Percentiles rank a stretch among this genome's conserved stretches.
phyloP scores from a whole-genome alignment of 495 filamentous ascomycete genomes.

The Talaromyces liani region DNA sequence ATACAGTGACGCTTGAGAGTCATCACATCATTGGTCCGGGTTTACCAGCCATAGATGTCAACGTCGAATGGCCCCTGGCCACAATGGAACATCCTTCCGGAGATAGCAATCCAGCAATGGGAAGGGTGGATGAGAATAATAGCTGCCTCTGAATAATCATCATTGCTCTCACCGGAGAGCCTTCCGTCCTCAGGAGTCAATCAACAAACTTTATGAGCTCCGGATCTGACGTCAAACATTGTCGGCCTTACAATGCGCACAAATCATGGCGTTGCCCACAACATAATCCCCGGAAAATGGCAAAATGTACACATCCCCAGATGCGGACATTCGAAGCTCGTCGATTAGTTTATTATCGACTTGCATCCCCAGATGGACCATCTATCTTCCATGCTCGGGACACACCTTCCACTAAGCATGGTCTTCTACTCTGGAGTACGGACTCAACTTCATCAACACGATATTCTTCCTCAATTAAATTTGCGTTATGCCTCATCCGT shows the following conservation, averaged over 20 bases:
- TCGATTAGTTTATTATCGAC: slow-evolving; percentile 5
- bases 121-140: neutral
- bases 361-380: neutral
- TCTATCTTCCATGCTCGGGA: neutral
- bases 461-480: neutral
- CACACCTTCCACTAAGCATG: neutral
- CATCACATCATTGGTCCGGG: neutral
- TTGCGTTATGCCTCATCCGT: slow-evolving; percentile 8
- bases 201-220: slow-evolving; percentile 2
- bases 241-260: slow-evolving; percentile 3
- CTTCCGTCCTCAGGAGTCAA: neutral
- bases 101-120: neutral
- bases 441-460: slow-evolving; percentile 6
- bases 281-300: slow-evolving; percentile 6
- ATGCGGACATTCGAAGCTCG: neutral
- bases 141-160: neutral
- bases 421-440: neutral
- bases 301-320: slow-evolving; percentile 5
- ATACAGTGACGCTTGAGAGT: neutral
- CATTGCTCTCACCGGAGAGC: neutral
- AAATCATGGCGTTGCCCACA: slow-evolving; percentile 8
- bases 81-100: neutral
- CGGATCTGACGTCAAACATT: slow-evolving; percentile 9
- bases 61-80: neutral
- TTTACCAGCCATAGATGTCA: neutral